phyloP scores from a whole-genome alignment of 164 flowering plant species.

The Kalanchoe fedtschenkoi region DNA sequence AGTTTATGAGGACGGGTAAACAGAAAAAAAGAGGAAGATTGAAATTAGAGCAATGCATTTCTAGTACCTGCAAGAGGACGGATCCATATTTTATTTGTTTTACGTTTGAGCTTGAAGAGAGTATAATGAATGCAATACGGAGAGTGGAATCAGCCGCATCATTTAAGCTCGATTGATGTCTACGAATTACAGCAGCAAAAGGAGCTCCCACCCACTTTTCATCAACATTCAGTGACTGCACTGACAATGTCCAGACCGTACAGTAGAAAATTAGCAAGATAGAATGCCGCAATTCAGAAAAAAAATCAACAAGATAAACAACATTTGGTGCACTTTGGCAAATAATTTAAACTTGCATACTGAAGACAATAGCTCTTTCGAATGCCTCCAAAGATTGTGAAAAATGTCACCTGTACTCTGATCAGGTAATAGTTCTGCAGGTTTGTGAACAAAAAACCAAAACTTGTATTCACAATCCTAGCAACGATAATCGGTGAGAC shows the following conservation, averaged over 20 bases:
- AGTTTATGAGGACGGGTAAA: not conserved
- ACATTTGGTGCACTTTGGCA: not conserved
- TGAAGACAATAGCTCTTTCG: not conserved
- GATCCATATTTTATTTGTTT: conserved; percentile 63
- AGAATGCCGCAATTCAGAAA: not conserved
- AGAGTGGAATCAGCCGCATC: conserved; percentile 37
- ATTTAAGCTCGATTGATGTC: conserved; percentile 36
- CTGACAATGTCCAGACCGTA: conserved; percentile 4
- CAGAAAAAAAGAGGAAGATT: not conserved
- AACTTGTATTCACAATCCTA: conserved; percentile 42
- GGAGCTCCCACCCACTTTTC: conserved; percentile 92
- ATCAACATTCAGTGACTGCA: conserved; percentile 70
- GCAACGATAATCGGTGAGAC: conserved; percentile 43
- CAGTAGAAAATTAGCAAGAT: not conserved
- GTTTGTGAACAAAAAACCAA: conserved; percentile 44
- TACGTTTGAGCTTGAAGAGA: conserved; percentile 46
- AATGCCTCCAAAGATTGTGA: conserved; percentile 4
- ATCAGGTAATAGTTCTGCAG: conserved; percentile 40
- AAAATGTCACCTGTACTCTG: conserved; percentile 48
- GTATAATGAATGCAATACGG: conserved; percentile 36
- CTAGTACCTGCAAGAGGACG: conserved; percentile 67
- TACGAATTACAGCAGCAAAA: conserved; percentile 74
- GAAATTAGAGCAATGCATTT: not conserved
- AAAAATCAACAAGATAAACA: not conserved
- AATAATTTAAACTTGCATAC: not conserved